Evolutionary conservation across 2,329 filamentous ascomycete genomes (phyloP), one percentile per base, ranked within the genome.

Genomic region (Alternaria arbusti): DNA sequence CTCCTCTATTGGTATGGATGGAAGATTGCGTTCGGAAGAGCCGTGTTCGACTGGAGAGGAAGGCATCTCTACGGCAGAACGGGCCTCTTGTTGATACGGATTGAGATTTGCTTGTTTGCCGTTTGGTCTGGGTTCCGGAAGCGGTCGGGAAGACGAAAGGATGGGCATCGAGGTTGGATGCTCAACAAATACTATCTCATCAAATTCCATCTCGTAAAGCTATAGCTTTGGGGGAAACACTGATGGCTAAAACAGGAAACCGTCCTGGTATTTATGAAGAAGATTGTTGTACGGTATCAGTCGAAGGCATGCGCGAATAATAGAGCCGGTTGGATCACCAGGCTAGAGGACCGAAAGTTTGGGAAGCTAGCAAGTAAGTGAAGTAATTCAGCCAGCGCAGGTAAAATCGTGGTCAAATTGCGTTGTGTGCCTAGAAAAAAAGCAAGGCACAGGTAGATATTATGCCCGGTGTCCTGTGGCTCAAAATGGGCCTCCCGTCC

Each of bases 151-250:
- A 1, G 36, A 40, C 36, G 36, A 40, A 40, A 40, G 36, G 2
- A 40, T 40, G 0, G 36, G 36, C n/a, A 40, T 40, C 1, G 36
- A 40, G n/a, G 36, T 9, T 3, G 36, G 36, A 1, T 40, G 36
- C n/a, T 40, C 36, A 5, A 40, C 36, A 3, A 40, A 40, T 2
- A 40, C 36, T 1, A 40, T 40, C 36, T 40, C 36, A 2, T 40
- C 36, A 0, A 5, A 40, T 40, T 40, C 36, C 36, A 40, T 32
- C 30, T 8, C 13, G 30, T 15, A 1, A 8, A 15, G 12, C 12
- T 32, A 15, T 15, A 2, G 1, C 13, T 32, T 6, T 8, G 0
- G 5, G 6, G 6, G 0, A 8, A 3, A 32, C 0, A 15, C 6
- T 7, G 30, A 32, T 32, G 0, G 30, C 6, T 32, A 4, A 32